Percentiles rank a stretch among this genome's conserved stretches.
Conservation (phyloP, 768 basidiomycete species). For the Macrolepiota dolichaula region DNA sequence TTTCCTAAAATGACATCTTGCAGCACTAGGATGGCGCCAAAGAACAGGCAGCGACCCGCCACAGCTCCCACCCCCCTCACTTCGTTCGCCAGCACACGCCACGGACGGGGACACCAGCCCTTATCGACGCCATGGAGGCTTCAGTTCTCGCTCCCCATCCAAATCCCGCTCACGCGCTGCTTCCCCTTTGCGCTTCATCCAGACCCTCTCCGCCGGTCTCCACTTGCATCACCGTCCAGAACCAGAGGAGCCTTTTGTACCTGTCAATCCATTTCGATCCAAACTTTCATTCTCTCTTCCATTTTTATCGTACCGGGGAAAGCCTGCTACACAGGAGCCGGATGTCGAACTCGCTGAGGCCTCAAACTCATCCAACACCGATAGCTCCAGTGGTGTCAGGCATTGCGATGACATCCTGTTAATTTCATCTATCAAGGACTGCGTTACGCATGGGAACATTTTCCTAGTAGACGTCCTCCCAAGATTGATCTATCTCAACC, state of each 20-base stretch:
- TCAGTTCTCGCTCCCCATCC: conserved; percentile 4
- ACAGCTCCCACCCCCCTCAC: not conserved
- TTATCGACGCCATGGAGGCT: not conserved
- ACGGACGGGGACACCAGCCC: conserved; percentile 3
- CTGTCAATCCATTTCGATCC: conserved; percentile 49
- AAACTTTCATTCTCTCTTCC: conserved; percentile 19
- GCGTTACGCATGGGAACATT: conserved; percentile 17
- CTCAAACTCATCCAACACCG: conserved; percentile 16
- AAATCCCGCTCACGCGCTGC: conserved; percentile 43
- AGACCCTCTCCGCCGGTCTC: conserved; percentile 48
- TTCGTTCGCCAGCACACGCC: not conserved
- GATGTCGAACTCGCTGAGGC: conserved; percentile 21
- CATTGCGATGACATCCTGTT: conserved; percentile 28
- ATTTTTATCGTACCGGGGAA: conserved; percentile 16
- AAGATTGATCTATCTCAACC: conserved; percentile 38
- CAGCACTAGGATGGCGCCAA: not conserved
- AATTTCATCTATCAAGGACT: conserved; percentile 16
- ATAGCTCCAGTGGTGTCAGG: conserved; percentile 19
- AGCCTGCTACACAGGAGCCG: conserved; percentile 28
- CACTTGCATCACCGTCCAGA: conserved; percentile 29
- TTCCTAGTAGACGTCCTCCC: conserved; percentile 39
- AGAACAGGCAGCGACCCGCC: conserved; percentile 4
- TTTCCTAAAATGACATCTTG: not conserved
- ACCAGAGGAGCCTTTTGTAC: conserved; percentile 53
- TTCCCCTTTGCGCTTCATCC: conserved; percentile 61